Base-by-base conservation (phyloP, 2,329 filamentous ascomycete species). In the Bipolaris cookei region DNA sequence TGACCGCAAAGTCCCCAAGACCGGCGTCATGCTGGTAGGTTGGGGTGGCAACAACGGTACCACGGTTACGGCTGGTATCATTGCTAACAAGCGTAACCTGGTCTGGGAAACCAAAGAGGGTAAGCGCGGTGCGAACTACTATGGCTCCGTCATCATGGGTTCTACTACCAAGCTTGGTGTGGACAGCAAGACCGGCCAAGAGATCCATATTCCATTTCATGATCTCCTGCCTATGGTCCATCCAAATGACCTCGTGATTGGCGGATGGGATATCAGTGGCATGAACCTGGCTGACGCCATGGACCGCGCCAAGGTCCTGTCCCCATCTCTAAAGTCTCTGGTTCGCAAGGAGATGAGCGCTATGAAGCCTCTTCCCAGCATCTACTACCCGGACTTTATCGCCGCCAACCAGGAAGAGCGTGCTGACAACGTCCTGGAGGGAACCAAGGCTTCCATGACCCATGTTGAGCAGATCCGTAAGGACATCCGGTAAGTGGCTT, bases 311-410 rank as follows among this genome's bases (percentile, higher is more conserved):
- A 88, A 90, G 76, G 95, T 99, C 51, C 88, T 99, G 51, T 94
- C 98, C 82, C 95, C 95, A n/a, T 89, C 91, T 28, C 85, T 99
- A 72, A 99, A 99, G 86, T 81, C 83, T 54, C 85, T 90, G 71
- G 90, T 99, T 70, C 89, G 88, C 80, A 97, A 98, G 85, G 91
- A 98, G 81, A 94, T 98, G 92, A 82, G 88, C 60, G 82, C 83
- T 69, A 90, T 98, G 88, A 88, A 89, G 69, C 95, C 95, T 28
- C 86, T 98, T 63, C 94, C 92, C 21, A 94, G 90, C 79, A 90
- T 98, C 80, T 99, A 99, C 86, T 99, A 99, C 79, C 95, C 95
- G 1, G 95, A 98, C 80, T 99, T 99, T 83, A 99, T 99, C 74
- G 95, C 95, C 66, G 91, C 95, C 76, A 99, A 99, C 83, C 95